Evolutionary conservation across 2,329 filamentous ascomycete species (phyloP).

Genomic region (Talaromyces sp.): DNA sequence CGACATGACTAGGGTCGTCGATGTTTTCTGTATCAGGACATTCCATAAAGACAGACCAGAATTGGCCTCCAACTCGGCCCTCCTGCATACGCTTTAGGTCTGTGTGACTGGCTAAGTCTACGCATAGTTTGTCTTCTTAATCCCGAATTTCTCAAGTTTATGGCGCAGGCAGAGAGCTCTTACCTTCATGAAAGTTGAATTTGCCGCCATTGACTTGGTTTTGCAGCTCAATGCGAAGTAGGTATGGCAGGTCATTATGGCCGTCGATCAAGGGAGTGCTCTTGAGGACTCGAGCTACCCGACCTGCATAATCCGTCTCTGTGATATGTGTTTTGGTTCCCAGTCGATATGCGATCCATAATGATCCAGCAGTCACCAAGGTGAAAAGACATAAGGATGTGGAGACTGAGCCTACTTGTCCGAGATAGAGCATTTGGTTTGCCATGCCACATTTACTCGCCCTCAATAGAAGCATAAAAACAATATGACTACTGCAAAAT

Average conservation of each 20-base stretch:
- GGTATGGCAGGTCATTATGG: slow-evolving; percentile 29
- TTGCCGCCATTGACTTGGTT: slow-evolving; percentile 24
- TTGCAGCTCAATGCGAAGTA: slow-evolving; percentile 24
- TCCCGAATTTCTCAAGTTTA: neutral
- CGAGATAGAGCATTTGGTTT: slow-evolving; percentile 8
- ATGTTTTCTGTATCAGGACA: slow-evolving; percentile 22
- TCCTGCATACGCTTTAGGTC: slow-evolving; percentile 27
- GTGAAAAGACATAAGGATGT: slow-evolving; percentile 11
- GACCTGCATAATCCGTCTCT: slow-evolving; percentile 13
- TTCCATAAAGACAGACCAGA: slow-evolving; percentile 30
- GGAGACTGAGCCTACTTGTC: slow-evolving; percentile 4
- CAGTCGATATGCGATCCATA: slow-evolving; percentile 15
- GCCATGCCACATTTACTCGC: slow-evolving; percentile 5
- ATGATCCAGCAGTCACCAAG: slow-evolving; percentile 4
- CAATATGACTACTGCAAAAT: neutral
- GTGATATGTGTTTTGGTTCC: slow-evolving; percentile 4
- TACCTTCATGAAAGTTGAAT: slow-evolving; percentile 12
- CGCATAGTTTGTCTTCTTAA: neutral
- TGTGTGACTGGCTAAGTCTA: slow-evolving; percentile 25
- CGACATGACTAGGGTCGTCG: slow-evolving; percentile 21
- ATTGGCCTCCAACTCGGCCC: slow-evolving; percentile 30
- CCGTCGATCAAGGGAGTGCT: slow-evolving; percentile 29
- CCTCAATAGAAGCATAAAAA: neutral
- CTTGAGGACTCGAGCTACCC: slow-evolving; percentile 19
- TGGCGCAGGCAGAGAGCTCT: neutral